Evolutionary conservation across 2,329 filamentous ascomycete genomes (phyloP).

Genomic region (Xylariales sp.): DNA sequence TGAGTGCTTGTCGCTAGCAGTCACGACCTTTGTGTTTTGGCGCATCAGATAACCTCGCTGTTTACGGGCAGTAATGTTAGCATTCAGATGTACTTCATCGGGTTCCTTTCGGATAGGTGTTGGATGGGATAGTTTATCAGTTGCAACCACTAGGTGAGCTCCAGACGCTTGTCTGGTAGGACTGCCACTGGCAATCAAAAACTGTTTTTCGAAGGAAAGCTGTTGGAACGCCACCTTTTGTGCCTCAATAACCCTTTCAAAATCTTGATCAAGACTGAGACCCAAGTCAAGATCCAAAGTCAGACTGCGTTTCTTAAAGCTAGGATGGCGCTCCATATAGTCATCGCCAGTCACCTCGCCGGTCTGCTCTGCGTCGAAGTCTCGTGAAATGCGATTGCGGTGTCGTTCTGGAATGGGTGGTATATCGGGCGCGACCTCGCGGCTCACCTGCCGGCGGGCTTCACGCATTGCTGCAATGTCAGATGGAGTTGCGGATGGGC

Average conservation of each 20-base stretch:
- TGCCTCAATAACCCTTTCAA: constrained; percentile 89
- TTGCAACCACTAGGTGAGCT: constrained; percentile 10
- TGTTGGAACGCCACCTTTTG: constrained; percentile 79
- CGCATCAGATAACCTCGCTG: constrained; percentile 99
- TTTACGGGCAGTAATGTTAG: constrained; percentile 60
- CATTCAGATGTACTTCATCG: constrained; percentile 34
- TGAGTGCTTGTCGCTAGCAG: constrained; percentile 75
- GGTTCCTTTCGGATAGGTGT: constrained; percentile 13
- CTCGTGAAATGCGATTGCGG: constrained; percentile 48
- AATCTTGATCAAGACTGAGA: constrained; percentile 85
- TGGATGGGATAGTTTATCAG: constrained; percentile 17
- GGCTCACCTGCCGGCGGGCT: constrained; percentile 78
- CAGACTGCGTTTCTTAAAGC: constrained; percentile 77
- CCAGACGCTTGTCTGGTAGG: constrained; percentile 43
- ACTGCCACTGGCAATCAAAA: constrained; percentile 19
- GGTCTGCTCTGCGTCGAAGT: constrained; percentile 34
- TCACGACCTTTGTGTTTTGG: constrained; percentile 94
- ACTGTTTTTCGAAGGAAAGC: constrained; percentile 16
- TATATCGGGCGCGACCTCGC: constrained; percentile 54
- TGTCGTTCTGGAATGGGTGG: constrained; percentile 60
- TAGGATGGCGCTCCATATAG: constrained; percentile 59
- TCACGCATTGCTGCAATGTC: constrained; percentile 84
- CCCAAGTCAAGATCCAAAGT: constrained; percentile 78
- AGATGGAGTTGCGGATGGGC: constrained; percentile 80
- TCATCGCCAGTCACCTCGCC: constrained; percentile 32